Base-by-base conservation (phyloP, 1,284 basidiomycete species). In the Ustilago trichophora region DNA sequence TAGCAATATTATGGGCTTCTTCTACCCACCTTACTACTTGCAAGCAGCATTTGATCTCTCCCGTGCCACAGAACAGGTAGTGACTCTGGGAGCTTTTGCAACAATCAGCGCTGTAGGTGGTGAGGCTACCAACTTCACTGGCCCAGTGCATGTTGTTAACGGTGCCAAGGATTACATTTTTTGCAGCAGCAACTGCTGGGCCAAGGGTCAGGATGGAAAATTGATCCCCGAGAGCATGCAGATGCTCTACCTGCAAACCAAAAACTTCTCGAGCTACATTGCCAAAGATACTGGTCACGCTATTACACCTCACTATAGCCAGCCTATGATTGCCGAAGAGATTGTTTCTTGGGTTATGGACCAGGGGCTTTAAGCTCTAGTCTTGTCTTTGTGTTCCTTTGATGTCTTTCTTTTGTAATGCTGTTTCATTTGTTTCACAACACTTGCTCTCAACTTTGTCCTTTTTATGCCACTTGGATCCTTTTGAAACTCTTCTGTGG, bases 21-120 rank as follows among this genome's bases (percentile, higher is more conserved):
- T 83, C 66, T 72, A 76, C 48, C 83, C 82, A 33, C 82, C 82
- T 16, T 78, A 77, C 76, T 84, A 82, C 53, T 78, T 81, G 12
- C 51, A 65, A 19, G 58, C 46, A 2, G 66, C 76, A n/a, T 58
- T 76, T 42, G 41, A 66, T 33, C 44, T 68, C 16, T 72, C 76
- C 5, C 55, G 73, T 32, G 31, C 49, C 31, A 73, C 63, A 18
- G 77, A 73, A 43, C 73, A 75, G 50, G 76, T 82, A 9, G 70
- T 75, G 13, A 82, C 79, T 8, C 73, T 83, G 36, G 82, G 82
- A 12, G 76, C 77, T 34, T 75, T 81, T 47, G 63, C 77, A 48
- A 76, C 77, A 19, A 62, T 77, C 24, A 63, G 64, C 25, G 59
- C 38, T 21, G 63, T 63, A 43, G 72, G 56, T 25, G 77, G 71